phyloP scores from a whole-genome alignment of 1,284 basidiomycete genomes.

The Sporisorium reilianum region DNA sequence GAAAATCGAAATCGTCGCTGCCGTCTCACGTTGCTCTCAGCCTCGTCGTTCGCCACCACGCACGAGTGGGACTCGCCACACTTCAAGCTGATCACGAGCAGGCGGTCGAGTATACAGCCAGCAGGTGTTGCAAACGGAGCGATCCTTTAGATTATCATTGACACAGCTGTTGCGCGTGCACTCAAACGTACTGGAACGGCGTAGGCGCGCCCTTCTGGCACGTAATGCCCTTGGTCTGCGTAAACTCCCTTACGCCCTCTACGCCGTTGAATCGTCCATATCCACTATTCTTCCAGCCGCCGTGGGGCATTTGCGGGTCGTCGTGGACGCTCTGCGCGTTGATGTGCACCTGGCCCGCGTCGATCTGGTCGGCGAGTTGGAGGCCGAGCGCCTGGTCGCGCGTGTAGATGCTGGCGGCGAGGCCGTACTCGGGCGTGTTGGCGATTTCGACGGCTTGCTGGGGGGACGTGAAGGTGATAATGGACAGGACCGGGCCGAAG shows the following conservation, averaged over 20 bases:
- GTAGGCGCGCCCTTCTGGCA: constrained; percentile 48
- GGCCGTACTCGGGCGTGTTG: constrained; percentile 74
- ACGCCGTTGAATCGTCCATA: constrained; percentile 74
- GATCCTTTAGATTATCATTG: too few relatives aligned
- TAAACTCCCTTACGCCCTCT: constrained; percentile 88
- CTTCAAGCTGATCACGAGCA: too few relatives aligned
- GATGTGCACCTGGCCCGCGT: constrained; percentile 65
- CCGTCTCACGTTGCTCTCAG: too few relatives aligned
- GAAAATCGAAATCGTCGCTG: too few relatives aligned
- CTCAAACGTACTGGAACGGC: constrained; percentile 34
- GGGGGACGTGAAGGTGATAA: constrained; percentile 83
- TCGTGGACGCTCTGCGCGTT: constrained; percentile 57
- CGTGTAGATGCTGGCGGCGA: constrained; percentile 75
- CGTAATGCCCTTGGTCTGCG: constrained; percentile 87
- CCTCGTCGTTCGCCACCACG: too few relatives aligned
- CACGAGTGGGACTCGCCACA: too few relatives aligned
- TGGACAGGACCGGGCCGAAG: constrained; percentile 84
- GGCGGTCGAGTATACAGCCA: too few relatives aligned
- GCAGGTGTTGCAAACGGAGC: too few relatives aligned
- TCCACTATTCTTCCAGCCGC: constrained; percentile 78
- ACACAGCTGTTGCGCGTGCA: too few relatives aligned
- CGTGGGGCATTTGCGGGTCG: constrained; percentile 69
- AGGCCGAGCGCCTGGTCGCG: constrained; percentile 72
- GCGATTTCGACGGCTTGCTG: constrained; percentile 75
- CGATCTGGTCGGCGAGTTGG: constrained; percentile 73